These are phyloP conservation scores for Botrytis galanthina DNA, from an alignment of 2,329 filamentous ascomycete genomes.

Conservation along the genomic window DNA sequence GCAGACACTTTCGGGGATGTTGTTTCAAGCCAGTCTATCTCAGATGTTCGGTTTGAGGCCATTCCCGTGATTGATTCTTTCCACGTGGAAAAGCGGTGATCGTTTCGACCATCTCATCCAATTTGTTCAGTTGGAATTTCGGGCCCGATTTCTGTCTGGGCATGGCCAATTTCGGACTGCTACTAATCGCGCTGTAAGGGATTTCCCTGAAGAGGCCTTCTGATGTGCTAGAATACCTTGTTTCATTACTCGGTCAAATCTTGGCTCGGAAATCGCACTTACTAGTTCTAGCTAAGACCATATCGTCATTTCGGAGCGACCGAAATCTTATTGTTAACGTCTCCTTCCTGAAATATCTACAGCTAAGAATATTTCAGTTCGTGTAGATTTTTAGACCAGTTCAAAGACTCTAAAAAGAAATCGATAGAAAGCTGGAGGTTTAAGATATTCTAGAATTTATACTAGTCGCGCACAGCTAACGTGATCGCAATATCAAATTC, in stretches of 20 bases:
- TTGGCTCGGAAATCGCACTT: background rate
- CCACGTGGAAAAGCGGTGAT: background rate
- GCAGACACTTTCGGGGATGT: background rate
- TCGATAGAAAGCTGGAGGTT: background rate
- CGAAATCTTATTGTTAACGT: background rate
- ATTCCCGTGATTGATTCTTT: background rate
- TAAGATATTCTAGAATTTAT: background rate
- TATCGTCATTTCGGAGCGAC: background rate
- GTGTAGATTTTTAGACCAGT: background rate
- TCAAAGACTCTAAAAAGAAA: background rate
- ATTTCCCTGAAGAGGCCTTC: background rate
- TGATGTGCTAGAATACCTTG: background rate
- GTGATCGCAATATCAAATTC: background rate
- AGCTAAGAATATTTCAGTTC: too few species aligned
- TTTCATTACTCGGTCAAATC: background rate
- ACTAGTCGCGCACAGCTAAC: background rate
- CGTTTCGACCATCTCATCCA: background rate
- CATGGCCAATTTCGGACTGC: background rate
- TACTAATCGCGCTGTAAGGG: background rate
- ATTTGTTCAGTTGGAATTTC: background rate
- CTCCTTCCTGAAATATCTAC: background rate
- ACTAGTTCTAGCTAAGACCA: background rate
- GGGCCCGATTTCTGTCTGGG: background rate
- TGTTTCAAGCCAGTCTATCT: background rate
- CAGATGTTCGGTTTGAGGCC: background rate